Base-by-base conservation (phyloP, 805 yeast species). In the Saccharomycopsis oosterbeekiorum region DNA sequence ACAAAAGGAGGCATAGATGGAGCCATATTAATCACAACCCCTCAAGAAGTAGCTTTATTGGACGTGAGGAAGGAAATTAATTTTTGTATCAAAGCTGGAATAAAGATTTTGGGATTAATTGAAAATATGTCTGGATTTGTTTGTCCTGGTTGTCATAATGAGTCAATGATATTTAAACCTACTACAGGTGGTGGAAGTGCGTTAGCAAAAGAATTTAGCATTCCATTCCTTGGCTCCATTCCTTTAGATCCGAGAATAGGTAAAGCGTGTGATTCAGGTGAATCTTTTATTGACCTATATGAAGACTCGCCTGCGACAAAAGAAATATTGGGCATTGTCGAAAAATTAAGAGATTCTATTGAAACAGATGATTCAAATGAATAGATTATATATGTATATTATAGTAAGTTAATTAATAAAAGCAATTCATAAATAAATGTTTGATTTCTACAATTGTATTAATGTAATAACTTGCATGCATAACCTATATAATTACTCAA, bases 101-200 rank as follows among this genome's bases (percentile, higher is more conserved):
- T 94, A 64, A 85, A 80, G 63, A 81, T 94, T 2, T 72, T 94
- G 54, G 99, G 99, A 0, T 73, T 94, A 14, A 97, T 94, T 19
- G 99, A 94, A 71, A 94, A 94, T 72, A 94, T 94, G 99, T 84
- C 97, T 9, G 99, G 99, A 1, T 94, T 94, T 75, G 98, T 94
- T 15, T 94, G 99, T 71, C 99, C 99, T 3, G 84, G 79, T 69
- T 94, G 99, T 74, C 83, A 88, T 65, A 94, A 94, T 9, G 89
- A 92, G 73, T 88, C 96, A 0, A 84, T 85, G 68, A 92, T 94
- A 4, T 94, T 94, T 74, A 85, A 86, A 64, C 89, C 99, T 15
- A 94, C 99, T 1, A 94, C 99, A 0, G 99, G 99, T 15, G 99
- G 99, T 21, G 99, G 98, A 9, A 80, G 82, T 67, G 83, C 84